Evolutionary conservation across 768 basidiomycete species (phyloP).

Genomic region (Termitomyces heimii): DNA sequence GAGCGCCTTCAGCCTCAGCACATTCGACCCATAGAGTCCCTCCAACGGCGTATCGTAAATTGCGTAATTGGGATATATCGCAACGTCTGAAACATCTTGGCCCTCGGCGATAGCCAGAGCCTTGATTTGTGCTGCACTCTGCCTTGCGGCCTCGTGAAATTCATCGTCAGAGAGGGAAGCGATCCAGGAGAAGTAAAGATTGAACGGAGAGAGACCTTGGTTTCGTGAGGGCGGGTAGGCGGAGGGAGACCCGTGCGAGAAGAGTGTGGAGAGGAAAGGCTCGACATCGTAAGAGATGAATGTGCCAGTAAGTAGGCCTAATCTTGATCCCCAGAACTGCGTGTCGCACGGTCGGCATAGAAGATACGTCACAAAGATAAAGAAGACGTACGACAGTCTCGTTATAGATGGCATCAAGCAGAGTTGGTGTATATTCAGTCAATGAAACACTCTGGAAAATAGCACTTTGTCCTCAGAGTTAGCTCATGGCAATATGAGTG

Average conservation of each 20-base stretch:
- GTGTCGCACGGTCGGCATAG: background rate
- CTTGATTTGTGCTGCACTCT: constrained; percentile 34
- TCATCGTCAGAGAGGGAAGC: constrained; percentile 27
- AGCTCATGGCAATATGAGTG: background rate
- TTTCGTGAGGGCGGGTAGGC: constrained; percentile 44
- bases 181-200: constrained; percentile 42
- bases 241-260: constrained; percentile 30
- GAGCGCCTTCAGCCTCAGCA: constrained; percentile 32
- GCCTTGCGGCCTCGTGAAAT: constrained; percentile 32
- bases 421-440: constrained; percentile 22
- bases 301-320: constrained; percentile 20
- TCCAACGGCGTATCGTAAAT: constrained; percentile 42
- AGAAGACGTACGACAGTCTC: constrained; percentile 30
- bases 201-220: constrained; percentile 34
- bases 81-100: constrained; percentile 27
- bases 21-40: constrained; percentile 44
- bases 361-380: background rate
- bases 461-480: background rate
- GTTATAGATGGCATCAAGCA: constrained; percentile 37
- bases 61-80: constrained; percentile 59
- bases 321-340: constrained; percentile 39
- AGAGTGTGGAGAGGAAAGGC: constrained; percentile 38
- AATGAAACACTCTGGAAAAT: constrained; percentile 40
- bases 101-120: constrained; percentile 32
- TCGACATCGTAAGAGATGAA: constrained; percentile 46